Percentiles rank a stretch among this genome's conserved stretches.
Conservation (phyloP, 257 asterid genomes). For the Solanum okadae region DNA sequence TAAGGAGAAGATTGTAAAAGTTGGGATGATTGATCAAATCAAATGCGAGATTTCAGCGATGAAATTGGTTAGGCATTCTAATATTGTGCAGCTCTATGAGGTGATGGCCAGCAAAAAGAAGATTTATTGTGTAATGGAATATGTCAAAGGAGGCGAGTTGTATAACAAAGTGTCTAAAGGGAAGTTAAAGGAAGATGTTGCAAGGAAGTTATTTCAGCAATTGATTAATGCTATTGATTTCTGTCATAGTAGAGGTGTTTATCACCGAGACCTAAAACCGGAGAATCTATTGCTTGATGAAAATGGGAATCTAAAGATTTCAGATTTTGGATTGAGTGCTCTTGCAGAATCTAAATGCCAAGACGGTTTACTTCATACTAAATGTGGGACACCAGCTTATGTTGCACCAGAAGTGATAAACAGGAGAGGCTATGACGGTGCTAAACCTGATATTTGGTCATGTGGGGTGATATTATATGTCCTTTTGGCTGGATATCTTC, state of each 20-base stretch:
- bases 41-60: constrained; percentile 40
- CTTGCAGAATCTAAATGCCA: constrained; percentile 43
- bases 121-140: constrained; percentile 36
- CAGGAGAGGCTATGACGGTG: constrained; percentile 69
- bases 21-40: constrained; percentile 37
- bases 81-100: constrained; percentile 33
- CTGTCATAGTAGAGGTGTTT: constrained; percentile 35
- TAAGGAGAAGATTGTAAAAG: constrained; percentile 30
- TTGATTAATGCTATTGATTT: constrained; percentile 34
- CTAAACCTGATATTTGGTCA: constrained; percentile 74
- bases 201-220: constrained; percentile 36
- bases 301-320: constrained; percentile 25
- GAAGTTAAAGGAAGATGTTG: constrained; percentile 33
- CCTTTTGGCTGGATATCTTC: constrained; percentile 41
- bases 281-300: constrained; percentile 41
- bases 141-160: constrained; percentile 37
- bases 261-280: constrained; percentile 38
- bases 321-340: constrained; percentile 47
- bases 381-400: constrained; percentile 83
- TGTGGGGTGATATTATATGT: constrained; percentile 80
- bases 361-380: constrained; percentile 63
- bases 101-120: constrained; percentile 35
- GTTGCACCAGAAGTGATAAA: constrained; percentile 80
- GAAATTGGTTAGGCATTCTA: constrained; percentile 29
- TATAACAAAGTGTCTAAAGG: constrained; percentile 30